Base-by-base conservation (phyloP, 202 grass and related monocot genomes). In the Panicum hallii region DNA sequence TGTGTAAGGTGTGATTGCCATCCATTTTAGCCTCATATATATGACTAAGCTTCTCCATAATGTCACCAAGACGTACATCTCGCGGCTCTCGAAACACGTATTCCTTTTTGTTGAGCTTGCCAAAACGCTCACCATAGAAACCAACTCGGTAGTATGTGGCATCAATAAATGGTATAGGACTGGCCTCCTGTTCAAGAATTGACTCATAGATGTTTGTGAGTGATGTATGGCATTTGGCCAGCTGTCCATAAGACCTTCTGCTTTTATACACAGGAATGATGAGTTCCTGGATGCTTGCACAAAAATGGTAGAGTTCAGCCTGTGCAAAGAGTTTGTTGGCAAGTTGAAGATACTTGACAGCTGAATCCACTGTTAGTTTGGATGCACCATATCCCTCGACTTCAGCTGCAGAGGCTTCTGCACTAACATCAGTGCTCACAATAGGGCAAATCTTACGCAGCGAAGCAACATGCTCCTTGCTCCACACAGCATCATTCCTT, bases 321-420 rank as follows among this genome's bases (percentile, higher is more conserved):
- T 99, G 97, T 16, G 90, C 69, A 8, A 99, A 99, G 63, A 99
- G 97, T 63, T 94, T 99, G 74, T 96, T 90, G 15, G 93, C 97
- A 65, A 94, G 91, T 85, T 99, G 97, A 82, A 99, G 97, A 91
- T 99, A 99, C 77, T 99, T 99, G 64, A 99, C 97, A 58, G 97
- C 97, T 62, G 93, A 92, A 89, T 99, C 97, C 46, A 96, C 93
- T 7, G 93, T 96, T 56, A 99, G 80, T 80, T 99, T 99, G 56
- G 97, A 99, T 89, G 97, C 97, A 70, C 97, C 97, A 80, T 99
- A 99, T 78, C 97, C 97, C 83, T 99, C 97, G 15, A 99, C 97
- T 86, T 99, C 97, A 74, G 97, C 97, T 75, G 97, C 97, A 80
- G 90, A 92, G 75, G 83, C 80, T 87, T 99, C 97, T 56, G 90